Conservation (phyloP, 1,284 basidiomycete genomes). For the Wallemia ichthyophaga region DNA sequence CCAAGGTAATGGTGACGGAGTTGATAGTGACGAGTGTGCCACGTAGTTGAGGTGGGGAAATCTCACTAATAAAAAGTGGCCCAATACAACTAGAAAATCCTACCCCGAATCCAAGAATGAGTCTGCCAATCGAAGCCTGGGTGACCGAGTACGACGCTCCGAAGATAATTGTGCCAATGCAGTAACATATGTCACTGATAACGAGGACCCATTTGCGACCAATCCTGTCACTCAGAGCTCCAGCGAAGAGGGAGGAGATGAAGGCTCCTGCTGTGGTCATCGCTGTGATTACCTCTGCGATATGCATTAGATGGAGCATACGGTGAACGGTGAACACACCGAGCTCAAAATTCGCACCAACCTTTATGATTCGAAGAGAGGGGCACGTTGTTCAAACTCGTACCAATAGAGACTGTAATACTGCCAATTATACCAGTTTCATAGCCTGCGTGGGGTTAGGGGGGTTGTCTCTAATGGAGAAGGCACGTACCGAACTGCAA, state of each 20-base stretch:
- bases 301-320: neutral
- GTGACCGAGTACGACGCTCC: conserved; percentile 14
- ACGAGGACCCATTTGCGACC: conserved; percentile 16
- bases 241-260: conserved; percentile 11
- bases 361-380: conserved; percentile 74
- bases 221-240: conserved; percentile 13
- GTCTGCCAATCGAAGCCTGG: conserved; percentile 15
- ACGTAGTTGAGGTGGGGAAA: conserved; percentile 15
- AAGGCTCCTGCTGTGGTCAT: conserved; percentile 26
- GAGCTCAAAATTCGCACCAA: too few species aligned
- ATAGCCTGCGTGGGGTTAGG: neutral
- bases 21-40: conserved; percentile 17
- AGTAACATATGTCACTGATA: conserved; percentile 10
- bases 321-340: too few species aligned
- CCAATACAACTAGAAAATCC: conserved; percentile 14
- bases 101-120: conserved; percentile 17
- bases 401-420: neutral
- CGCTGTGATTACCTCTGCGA: conserved; percentile 60
- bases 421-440: neutral
- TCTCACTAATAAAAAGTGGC: conserved; percentile 17
- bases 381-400: too few species aligned
- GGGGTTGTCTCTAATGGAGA: neutral
- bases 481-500: neutral
- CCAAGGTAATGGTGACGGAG: conserved; percentile 15
- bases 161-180: conserved; percentile 16